phyloP scores from a whole-genome alignment of 768 basidiomycete species.

The Lepiota venenata region DNA sequence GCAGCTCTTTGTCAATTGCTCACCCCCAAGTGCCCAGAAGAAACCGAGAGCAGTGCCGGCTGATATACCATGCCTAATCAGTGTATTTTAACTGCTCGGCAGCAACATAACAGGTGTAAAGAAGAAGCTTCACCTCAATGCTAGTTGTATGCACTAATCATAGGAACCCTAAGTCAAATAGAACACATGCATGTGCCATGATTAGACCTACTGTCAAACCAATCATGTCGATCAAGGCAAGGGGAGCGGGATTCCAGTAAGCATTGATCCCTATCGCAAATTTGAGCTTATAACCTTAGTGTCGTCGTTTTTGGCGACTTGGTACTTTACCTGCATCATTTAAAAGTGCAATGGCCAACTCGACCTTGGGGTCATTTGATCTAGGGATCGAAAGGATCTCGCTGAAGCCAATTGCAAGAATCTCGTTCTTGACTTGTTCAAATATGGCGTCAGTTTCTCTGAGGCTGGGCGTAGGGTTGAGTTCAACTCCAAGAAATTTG shows the following conservation, averaged over 20 bases:
- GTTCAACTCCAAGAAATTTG: constrained; percentile 57
- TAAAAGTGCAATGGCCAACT: constrained; percentile 61
- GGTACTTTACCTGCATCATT: constrained; percentile 57
- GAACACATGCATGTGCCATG: neutral
- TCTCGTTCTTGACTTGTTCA: constrained; percentile 67
- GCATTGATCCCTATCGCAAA: constrained; percentile 52
- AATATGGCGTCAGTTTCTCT: constrained; percentile 62
- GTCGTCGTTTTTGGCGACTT: constrained; percentile 6
- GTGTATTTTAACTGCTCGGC: neutral
- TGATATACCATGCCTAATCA: constrained; percentile 57
- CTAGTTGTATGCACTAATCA: constrained; percentile 59
- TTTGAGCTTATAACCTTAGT: neutral
- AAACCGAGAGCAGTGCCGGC: constrained; percentile 69
- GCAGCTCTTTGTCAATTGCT: neutral
- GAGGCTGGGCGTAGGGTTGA: constrained; percentile 49
- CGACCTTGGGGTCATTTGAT: constrained; percentile 54
- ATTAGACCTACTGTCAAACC: constrained; percentile 54
- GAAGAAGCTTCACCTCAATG: constrained; percentile 43
- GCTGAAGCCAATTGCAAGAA: constrained; percentile 66
- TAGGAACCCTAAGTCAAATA: neutral
- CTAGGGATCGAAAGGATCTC: constrained; percentile 61
- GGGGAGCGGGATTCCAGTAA: constrained; percentile 60
- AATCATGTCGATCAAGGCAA: constrained; percentile 57
- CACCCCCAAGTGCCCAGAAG: constrained; percentile 69
- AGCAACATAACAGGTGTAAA: neutral